Conservation (phyloP, 2,329 filamentous ascomycete species). For the Cladosporium halotolerans region DNA sequence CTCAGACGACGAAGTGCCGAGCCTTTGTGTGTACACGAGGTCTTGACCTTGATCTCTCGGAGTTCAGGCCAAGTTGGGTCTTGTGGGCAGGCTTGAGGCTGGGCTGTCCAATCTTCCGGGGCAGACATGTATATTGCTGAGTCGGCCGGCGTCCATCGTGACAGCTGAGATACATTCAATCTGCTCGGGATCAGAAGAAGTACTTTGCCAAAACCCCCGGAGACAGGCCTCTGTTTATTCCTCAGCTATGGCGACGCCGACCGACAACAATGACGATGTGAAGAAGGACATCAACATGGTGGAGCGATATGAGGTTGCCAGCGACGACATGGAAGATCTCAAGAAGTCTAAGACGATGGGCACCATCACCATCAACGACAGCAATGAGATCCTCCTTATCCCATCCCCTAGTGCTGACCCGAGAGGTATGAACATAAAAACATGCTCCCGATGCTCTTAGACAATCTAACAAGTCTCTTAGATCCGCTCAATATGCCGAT, state of each 20-base stretch:
- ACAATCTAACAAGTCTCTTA: constrained; percentile 1
- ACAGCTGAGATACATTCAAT: no score
- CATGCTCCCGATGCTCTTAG: no score
- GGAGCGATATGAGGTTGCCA: neutral
- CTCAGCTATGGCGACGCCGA: no score
- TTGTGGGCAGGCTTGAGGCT: no score
- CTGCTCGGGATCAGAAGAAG: no score
- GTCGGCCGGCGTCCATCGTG: neutral
- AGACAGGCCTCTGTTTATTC: no score
- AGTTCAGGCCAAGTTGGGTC: no score
- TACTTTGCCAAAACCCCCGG: no score
- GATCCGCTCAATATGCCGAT: constrained; percentile 28
- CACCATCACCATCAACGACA: constrained; percentile 27
- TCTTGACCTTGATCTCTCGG: no score
- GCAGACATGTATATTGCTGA: neutral
- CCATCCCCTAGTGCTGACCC: constrained; percentile 28
- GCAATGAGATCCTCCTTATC: constrained; percentile 23
- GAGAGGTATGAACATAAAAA: constrained; percentile 16
- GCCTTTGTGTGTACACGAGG: no score
- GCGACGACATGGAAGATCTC: neutral
- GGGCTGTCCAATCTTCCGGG: neutral
- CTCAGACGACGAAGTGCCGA: no score
- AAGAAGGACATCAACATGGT: constrained; percentile 2
- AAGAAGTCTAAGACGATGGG: constrained; percentile 20
- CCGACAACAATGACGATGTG: neutral